Base-by-base conservation (phyloP, 495 filamentous ascomycete species). In the Daldinia vernicosa region DNA sequence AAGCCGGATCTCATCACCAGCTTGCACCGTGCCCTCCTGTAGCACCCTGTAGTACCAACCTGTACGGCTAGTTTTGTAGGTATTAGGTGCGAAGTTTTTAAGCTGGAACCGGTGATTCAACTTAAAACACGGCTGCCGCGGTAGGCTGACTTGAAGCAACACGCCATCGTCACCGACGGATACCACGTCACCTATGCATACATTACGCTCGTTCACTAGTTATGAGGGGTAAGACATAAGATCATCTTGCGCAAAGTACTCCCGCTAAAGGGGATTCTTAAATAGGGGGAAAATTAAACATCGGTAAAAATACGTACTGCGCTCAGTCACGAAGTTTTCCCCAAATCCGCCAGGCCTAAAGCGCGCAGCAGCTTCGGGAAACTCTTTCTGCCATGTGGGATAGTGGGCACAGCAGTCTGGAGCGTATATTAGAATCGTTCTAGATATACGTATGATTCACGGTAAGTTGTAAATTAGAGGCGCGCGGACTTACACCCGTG, bases 1-100 rank as follows among this genome's bases (percentile, higher is more conserved):
- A 0, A 87, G 77, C 0, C 70, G 62, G 60, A 86, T 82, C 56
- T 74, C 75, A 63, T 86, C 83, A 4, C 83, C 84, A 0, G 80
- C 80, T n/a, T 76, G 67, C 33, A 88, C 79, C n/a, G 52, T 69
- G 0, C 87, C 87, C 6, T 81, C 75, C 4, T 69, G 66, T 6
- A 88, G 62, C 1, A 88, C 83, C 12, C 85, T 80, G 60, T 86
- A 88, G 68, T 86, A 85, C 84, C 84, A 88, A 0, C 87, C 86
- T 0, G 85, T 88, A 15, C 85, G 78, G 57, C 80, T 81, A 8
- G 72, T 77, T 74, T 80, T 80, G 77, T 80, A 86, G n/a, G 86
- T 85, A 14, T 80, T 72, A 4, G 80, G 78, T 22, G 86, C 85
- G 50, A 89, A 86, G 59, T 83, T 83, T 58, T 83, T 84, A 1